These are phyloP conservation scores for Phytophthora sp. DNA, from an alignment of 352 stramenopile genomes.

Conservation along the genomic window DNA sequence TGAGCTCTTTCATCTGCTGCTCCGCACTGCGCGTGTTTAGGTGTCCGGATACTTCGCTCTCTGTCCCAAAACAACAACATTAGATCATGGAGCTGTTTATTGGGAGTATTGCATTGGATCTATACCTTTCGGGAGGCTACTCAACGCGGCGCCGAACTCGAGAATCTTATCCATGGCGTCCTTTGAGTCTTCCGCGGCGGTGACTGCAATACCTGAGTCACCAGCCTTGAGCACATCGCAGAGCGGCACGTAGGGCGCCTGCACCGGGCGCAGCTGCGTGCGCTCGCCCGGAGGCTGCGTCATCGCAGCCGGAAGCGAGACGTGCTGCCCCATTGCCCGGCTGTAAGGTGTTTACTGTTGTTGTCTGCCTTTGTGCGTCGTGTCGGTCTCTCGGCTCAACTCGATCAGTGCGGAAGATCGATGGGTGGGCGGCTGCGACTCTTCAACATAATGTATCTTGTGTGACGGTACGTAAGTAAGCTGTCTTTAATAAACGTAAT, in stretches of 20 bases:
- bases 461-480: conserved; percentile 8
- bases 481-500: not conserved
- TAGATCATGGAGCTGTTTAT: not conserved
- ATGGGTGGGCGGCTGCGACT: conserved; percentile 16
- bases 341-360: conserved; percentile 1
- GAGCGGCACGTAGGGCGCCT: conserved; percentile 60
- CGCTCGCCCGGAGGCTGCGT: conserved; percentile 22
- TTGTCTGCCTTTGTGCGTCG: conserved; percentile 2
- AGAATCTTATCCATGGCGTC: conserved; percentile 74
- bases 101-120: not conserved
- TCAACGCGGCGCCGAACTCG: conserved; percentile 61
- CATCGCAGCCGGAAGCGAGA: conserved; percentile 37
- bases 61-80: conserved; percentile 11
- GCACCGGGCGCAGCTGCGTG: conserved; percentile 35
- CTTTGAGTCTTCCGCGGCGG: conserved; percentile 59
- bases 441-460: conserved; percentile 28
- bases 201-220: conserved; percentile 40
- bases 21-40: conserved; percentile 41
- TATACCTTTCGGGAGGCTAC: conserved; percentile 65
- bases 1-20: conserved; percentile 75
- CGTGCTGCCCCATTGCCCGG: conserved; percentile 63
- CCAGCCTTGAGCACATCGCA: conserved; percentile 64
- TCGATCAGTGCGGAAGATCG: conserved; percentile 24
- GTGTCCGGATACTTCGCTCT: conserved; percentile 42
- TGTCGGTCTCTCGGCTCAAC: conserved; percentile 19